Percentiles rank a stretch among this genome's conserved stretches.
Conservation (phyloP, 306 rosid species). For the Vachellia collinsii region DNA sequence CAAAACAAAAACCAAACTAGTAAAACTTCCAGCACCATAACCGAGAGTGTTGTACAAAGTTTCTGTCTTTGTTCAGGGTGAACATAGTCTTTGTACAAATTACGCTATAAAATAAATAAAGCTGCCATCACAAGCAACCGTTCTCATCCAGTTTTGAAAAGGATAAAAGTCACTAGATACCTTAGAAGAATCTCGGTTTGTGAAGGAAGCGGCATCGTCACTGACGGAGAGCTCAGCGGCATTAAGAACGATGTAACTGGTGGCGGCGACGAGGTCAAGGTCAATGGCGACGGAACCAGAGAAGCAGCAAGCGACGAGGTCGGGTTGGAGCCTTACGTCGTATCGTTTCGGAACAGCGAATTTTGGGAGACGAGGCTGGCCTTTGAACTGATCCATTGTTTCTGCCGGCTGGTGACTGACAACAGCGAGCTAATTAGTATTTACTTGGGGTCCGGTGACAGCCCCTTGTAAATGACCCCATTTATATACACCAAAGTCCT, state of each 20-base stretch:
- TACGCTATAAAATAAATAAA: background rate
- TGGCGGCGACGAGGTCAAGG: slow-evolving; percentile 64
- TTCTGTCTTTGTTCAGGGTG: background rate
- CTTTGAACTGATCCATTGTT: slow-evolving; percentile 82
- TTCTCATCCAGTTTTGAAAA: background rate
- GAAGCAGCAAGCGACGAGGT: slow-evolving; percentile 72
- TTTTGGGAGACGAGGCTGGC: slow-evolving; percentile 85
- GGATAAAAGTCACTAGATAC: slow-evolving; percentile 29
- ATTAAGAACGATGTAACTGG: slow-evolving; percentile 79
- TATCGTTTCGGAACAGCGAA: slow-evolving; percentile 87
- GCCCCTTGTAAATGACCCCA: background rate
- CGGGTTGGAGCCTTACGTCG: slow-evolving; percentile 69
- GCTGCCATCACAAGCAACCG: background rate
- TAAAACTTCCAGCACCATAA: background rate
- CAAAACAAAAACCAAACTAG: background rate
- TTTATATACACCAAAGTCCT: background rate
- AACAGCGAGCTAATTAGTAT: background rate
- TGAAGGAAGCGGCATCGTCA: slow-evolving; percentile 48
- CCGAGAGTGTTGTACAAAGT: background rate
- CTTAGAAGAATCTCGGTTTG: slow-evolving; percentile 50
- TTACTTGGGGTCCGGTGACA: background rate
- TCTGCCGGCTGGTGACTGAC: background rate
- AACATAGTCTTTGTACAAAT: background rate
- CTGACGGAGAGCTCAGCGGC: slow-evolving; percentile 66
- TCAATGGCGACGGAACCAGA: slow-evolving; percentile 70